phyloP scores from a whole-genome alignment of 805 yeast species.

The Lipomyces sp. region DNA sequence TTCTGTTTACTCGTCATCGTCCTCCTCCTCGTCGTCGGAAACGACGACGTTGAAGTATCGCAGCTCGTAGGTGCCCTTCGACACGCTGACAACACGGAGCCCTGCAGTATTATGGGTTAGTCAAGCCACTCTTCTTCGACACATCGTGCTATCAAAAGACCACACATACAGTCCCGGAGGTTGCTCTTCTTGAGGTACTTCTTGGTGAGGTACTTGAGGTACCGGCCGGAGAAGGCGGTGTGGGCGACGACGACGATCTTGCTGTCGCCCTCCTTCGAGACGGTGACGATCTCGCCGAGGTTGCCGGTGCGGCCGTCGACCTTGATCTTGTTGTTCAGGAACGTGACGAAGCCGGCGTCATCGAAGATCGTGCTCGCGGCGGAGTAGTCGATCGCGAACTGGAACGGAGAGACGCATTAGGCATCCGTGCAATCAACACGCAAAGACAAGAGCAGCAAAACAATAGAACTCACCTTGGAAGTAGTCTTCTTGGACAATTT shows the following conservation, averaged over 20 bases:
- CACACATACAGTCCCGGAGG: slow-evolving; percentile 76
- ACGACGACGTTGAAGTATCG: slow-evolving; percentile 99
- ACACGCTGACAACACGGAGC: slow-evolving; percentile 97
- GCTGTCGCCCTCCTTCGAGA: slow-evolving; percentile 73
- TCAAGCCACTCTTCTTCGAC: slow-evolving; percentile 4
- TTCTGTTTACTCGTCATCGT: slow-evolving; percentile 48
- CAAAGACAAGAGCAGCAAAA: neutral
- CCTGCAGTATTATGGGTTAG: slow-evolving; percentile 38
- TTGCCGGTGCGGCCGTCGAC: slow-evolving; percentile 94
- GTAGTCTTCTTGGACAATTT: slow-evolving; percentile 67
- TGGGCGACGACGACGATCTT: slow-evolving; percentile 82
- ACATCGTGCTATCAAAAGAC: neutral
- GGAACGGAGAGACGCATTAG: slow-evolving; percentile 35
- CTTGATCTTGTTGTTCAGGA: slow-evolving; percentile 98
- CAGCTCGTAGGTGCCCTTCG: slow-evolving; percentile 93
- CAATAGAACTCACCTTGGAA: slow-evolving; percentile 30
- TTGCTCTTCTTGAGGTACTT: slow-evolving; percentile 99
- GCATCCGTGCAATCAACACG: neutral
- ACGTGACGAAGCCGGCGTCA: slow-evolving; percentile 96
- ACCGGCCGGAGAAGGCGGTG: slow-evolving; percentile 98
- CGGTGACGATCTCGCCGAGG: slow-evolving; percentile 92
- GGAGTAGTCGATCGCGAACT: slow-evolving; percentile 91
- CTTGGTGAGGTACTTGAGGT: slow-evolving; percentile 99
- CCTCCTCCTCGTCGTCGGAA: slow-evolving; percentile 93
- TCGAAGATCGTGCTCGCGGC: slow-evolving; percentile 98